A percentile compares a stretch with the other conserved stretches of the same genome.
Conservation (phyloP, 2,329 filamentous ascomycete species). For the Coniochaeta sp. region DNA sequence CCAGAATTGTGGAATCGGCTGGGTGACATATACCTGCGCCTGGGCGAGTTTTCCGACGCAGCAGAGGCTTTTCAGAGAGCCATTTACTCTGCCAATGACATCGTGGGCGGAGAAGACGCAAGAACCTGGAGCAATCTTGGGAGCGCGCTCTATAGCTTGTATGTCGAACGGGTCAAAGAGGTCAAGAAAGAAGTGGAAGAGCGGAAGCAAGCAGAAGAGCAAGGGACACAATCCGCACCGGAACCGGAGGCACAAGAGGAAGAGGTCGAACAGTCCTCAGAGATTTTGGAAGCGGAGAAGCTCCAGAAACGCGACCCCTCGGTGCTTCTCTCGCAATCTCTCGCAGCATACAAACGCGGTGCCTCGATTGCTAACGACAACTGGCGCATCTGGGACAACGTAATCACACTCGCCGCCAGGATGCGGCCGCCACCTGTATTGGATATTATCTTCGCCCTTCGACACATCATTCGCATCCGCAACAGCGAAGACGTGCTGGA, state of each 20-base stretch:
- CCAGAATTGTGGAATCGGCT: conserved; percentile 82
- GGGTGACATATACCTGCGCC: conserved; percentile 77
- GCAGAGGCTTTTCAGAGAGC: conserved; percentile 76
- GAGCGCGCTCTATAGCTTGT: conserved; percentile 68
- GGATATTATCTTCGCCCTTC: conserved; percentile 70
- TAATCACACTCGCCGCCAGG: conserved; percentile 77
- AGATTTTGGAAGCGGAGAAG: conserved; percentile 7
- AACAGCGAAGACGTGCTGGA: conserved; percentile 76
- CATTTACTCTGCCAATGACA: conserved; percentile 54
- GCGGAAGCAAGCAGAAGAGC: conserved; percentile 11
- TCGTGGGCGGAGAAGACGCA: conserved; percentile 76
- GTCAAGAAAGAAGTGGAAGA: conserved; percentile 19
- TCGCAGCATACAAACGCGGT: conserved; percentile 81
- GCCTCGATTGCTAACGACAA: conserved; percentile 77
- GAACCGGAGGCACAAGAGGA: conserved; percentile 14
- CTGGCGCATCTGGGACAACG: conserved; percentile 94
- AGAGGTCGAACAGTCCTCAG: conserved; percentile 18
- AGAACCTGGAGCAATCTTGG: conserved; percentile 94
- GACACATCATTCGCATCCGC: conserved; percentile 68
- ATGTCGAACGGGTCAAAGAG: conserved; percentile 41
- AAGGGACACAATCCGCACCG: conserved; percentile 20
- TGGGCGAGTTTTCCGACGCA: conserved; percentile 69
- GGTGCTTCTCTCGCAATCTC: conserved; percentile 62
- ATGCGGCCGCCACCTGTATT: conserved; percentile 65
- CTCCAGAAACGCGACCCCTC: conserved; percentile 37